Conservation (phyloP, 495 filamentous ascomycete genomes). For the Talaromyces borbonicus region DNA sequence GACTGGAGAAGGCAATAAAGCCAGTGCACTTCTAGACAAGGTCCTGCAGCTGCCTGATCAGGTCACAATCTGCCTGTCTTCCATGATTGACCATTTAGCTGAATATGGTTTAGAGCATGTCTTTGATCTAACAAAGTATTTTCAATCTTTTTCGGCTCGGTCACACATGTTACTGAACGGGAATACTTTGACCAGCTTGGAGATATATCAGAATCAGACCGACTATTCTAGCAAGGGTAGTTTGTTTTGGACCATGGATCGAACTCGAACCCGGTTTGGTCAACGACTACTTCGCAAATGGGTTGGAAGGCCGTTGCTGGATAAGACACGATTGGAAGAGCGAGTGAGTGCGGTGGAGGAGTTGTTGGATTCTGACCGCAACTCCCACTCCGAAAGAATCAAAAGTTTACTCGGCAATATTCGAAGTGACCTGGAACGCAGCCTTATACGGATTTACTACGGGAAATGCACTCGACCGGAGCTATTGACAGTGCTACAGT, state of each 20-base stretch:
- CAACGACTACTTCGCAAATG: constrained; percentile 83
- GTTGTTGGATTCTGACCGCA: constrained; percentile 57
- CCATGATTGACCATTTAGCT: constrained; percentile 91
- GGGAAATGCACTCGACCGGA: constrained; percentile 89
- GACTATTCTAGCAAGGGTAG: constrained; percentile 81
- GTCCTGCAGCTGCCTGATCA: constrained; percentile 76
- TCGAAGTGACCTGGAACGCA: constrained; percentile 80
- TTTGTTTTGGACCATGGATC: constrained; percentile 91
- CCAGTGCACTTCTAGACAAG: constrained; percentile 63
- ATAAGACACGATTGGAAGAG: constrained; percentile 66
- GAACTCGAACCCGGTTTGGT: constrained; percentile 84
- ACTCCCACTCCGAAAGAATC: constrained; percentile 59
- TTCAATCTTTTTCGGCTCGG: constrained; percentile 88
- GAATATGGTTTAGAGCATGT: constrained; percentile 95
- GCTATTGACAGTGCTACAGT: constrained; percentile 75
- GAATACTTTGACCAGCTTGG: constrained; percentile 86
- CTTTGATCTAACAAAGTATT: constrained; percentile 94
- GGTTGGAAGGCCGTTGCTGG: constrained; percentile 86
- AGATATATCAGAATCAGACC: constrained; percentile 93
- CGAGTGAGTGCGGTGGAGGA: constrained; percentile 87
- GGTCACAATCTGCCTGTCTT: constrained; percentile 85
- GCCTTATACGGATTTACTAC: constrained; percentile 92
- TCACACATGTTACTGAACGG: constrained; percentile 96
- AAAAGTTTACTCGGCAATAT: constrained; percentile 58
- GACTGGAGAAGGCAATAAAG: constrained; percentile 34